Evolutionary conservation across 495 filamentous ascomycete genomes (phyloP).

Genomic region (Lophiotrema nucula): DNA sequence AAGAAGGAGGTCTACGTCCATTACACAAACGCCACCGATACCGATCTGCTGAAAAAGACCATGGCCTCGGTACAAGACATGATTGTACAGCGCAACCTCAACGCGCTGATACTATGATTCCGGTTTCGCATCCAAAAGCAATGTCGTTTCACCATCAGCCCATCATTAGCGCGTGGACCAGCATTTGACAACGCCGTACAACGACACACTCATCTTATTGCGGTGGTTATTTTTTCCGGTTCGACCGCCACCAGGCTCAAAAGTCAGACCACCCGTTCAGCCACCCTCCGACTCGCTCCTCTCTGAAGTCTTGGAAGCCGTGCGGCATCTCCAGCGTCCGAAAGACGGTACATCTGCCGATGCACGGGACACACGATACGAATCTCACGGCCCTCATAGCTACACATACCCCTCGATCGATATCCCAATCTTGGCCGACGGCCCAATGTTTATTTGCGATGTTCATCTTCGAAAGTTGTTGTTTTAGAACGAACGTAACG

Average conservation of each 20-base stretch:
- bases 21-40: slow-evolving; percentile 98
- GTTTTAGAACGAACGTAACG: slow-evolving; percentile 5
- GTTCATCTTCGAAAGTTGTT: slow-evolving; percentile 1
- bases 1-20: slow-evolving; percentile 99
- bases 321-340: too few relatives aligned
- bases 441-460: too few relatives aligned
- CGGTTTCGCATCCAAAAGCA: slow-evolving; percentile 6
- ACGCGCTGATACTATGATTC: slow-evolving; percentile 85
- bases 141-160: slow-evolving; percentile 12
- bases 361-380: too few relatives aligned
- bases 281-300: not conserved
- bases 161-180: slow-evolving; percentile 12
- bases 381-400: slow-evolving; percentile 10
- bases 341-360: too few relatives aligned
- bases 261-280: slow-evolving; percentile 11
- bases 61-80: slow-evolving; percentile 98
- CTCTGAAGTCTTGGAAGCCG: too few relatives aligned
- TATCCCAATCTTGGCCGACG: too few relatives aligned
- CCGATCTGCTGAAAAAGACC: slow-evolving; percentile 91
- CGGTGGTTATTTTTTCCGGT: not conserved
- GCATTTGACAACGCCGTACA: slow-evolving; percentile 2
- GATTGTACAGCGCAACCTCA: slow-evolving; percentile 97
- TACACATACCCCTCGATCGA: slow-evolving; percentile 7
- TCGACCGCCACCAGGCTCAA: too few relatives aligned
- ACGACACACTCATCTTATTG: not conserved